These are phyloP conservation scores for Arachnomyces sp. DNA, from an alignment of 2,329 filamentous ascomycete genomes.

Conservation along the genomic window DNA sequence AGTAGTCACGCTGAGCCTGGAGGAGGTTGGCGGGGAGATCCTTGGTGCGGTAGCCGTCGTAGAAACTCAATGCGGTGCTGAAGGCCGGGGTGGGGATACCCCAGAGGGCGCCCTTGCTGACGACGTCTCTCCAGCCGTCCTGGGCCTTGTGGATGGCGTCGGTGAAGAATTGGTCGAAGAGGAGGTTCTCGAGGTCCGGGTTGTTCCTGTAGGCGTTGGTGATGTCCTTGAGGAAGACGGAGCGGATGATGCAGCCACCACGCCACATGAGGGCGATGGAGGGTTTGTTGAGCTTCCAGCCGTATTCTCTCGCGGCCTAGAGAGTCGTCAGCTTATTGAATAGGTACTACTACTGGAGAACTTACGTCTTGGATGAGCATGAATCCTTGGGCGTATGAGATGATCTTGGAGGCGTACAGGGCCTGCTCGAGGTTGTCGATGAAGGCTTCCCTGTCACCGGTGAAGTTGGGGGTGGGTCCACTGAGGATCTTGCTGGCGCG, in stretches of 20 bases:
- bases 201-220: constrained; percentile 91
- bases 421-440: constrained; percentile 97
- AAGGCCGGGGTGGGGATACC: constrained; percentile 95
- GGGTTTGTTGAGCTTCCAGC: constrained; percentile 99
- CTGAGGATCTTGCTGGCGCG: constrained; percentile 71
- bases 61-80: constrained; percentile 95
- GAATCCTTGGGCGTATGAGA: constrained; percentile 99
- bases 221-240: constrained; percentile 99
- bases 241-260: constrained; percentile 98
- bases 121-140: constrained; percentile 81
- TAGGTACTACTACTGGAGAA: constrained; percentile 9
- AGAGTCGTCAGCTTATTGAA: constrained; percentile 17
- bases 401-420: constrained; percentile 98
- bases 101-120: constrained; percentile 84
- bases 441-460: constrained; percentile 86
- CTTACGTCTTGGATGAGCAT: constrained; percentile 98
- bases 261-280: constrained; percentile 99
- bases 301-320: constrained; percentile 88
- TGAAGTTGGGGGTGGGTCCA: constrained; percentile 70
- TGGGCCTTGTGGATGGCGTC: constrained; percentile 97
- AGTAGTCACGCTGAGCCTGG: constrained; percentile 99
- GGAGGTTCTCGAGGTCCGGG: constrained; percentile 91
- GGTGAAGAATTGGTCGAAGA: constrained; percentile 99
- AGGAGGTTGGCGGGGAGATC: constrained; percentile 96
- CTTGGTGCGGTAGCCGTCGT: constrained; percentile 96